Base-by-base conservation (phyloP, 2,329 filamentous ascomycete genomes). In the Helotiales sp. region DNA sequence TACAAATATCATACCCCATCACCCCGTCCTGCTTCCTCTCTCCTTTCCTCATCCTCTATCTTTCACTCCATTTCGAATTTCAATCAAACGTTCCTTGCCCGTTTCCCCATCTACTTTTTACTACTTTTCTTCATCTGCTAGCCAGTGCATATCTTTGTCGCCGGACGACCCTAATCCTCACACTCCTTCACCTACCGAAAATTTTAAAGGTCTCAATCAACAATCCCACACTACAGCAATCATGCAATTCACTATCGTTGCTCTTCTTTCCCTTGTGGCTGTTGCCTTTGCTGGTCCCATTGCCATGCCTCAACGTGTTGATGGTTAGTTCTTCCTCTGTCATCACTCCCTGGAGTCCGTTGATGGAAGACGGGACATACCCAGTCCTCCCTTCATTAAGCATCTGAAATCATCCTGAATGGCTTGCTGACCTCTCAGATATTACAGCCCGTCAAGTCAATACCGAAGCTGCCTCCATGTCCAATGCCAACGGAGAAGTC, bases 201-300 rank as follows among this genome's bases (percentile, higher is more conserved):
- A 34, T 67, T 61, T n/a, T 26, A 66, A 67, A 70, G 62, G 17
- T 65, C 52, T 40, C n/a, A n/a, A n/a, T n/a, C n/a, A n/a, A n/a
- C n/a, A n/a, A n/a, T n/a, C 37, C 32, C 43, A 65, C 58, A 59
- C 32, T 37, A 69, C 63, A 66, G 71, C 66, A 67, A 73, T 54
- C 65, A 76, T 76, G 75, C 73, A 75, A 70, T 75, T 75, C 72
- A 66, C 71, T 49, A 7, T 75, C 67, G 22, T 75, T 64, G 57
- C 74, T 24, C 52, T 76, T 70, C 52, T 75, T 43, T 73, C 73
- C 54, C 61, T 76, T 24, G 69, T 75, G 63, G 72, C 75, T 62
- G 55, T 74, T 68, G 69, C 72, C 47, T 61, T 75, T 57, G 74
- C 75, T 55, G 60, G 63, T 45, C 73, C 74, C 62, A 68, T 71